Evolutionary conservation across 305 asterid species (phyloP), one percentile per base, ranked within the genome.

Genomic region (Fraxinus sp.): DNA sequence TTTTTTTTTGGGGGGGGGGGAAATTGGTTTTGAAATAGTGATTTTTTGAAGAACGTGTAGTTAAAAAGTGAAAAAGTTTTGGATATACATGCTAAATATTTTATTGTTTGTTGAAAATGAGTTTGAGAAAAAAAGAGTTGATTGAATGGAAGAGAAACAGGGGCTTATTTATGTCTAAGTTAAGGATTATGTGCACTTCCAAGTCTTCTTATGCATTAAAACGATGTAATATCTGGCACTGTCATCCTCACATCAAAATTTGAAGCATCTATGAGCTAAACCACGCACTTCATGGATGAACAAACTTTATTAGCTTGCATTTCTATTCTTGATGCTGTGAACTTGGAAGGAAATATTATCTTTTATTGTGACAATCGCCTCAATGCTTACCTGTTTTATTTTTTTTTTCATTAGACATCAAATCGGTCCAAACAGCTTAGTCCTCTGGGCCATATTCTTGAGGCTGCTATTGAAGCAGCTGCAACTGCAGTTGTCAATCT

Each of bases 391-490:
- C 79, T 83, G 82, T 81, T 79, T 85, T 81, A 75, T 79, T 74
- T 83, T 87, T 83, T 87, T 26, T 26, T 26, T 26, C 84, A 78
- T 83, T 85, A 95, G 98, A 86, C 89, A 79, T 80, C 83, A 76
- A 84, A 85, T 86, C 94, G 95, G 83, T 98, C 98, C 35, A 81
- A 90, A 71, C 89, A 91, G 85, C 89, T 94, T 57, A 90, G 85
- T 86, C 86, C 92, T 77, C 81, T 85, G 82, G 98, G 95, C 30
- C 87, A 79, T 86, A 87, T 89, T 80, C 93, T 96, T 87, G 98
- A 94, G 90, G 82, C 86, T 82, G 97, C 97, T 87, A 93, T 96
- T 78, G 98, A 96, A 89, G 97, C 98, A 84, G 99, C 98, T 78
- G 95, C 94, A 78, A 88, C 86, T 78, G 93, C 92, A 52, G 84